phyloP scores from a whole-genome alignment of 805 yeast species.

The Hanseniaspora nectarophila region DNA sequence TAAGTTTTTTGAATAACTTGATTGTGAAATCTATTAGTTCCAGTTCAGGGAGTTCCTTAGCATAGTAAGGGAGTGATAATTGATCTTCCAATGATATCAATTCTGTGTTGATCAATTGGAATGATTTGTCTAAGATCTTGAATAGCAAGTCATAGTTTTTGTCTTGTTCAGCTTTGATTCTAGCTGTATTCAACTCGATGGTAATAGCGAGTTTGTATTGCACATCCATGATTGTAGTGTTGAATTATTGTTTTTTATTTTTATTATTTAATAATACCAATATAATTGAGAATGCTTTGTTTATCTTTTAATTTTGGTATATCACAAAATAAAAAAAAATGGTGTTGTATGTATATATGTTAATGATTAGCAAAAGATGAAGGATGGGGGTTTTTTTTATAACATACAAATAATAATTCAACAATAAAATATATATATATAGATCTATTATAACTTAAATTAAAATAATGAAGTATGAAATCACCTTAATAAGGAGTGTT shows the following conservation, averaged over 20 bases:
- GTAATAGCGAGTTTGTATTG: background rate
- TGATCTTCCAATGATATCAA: slow-evolving; percentile 10
- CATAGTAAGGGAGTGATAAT: slow-evolving; percentile 8
- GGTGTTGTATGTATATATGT: background rate
- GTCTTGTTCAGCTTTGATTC: slow-evolving; percentile 1
- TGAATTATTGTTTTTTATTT: background rate
- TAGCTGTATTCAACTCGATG: slow-evolving; percentile 7
- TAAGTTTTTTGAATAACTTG: background rate
- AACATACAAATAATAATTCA: background rate
- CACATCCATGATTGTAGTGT: background rate
- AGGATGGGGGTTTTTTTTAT: too few species aligned
- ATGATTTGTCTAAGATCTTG: slow-evolving; percentile 12
- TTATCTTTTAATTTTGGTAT: too few species aligned
- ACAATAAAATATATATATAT: too few species aligned
- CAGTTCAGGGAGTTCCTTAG: slow-evolving; percentile 5
- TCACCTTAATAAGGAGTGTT: too few species aligned
- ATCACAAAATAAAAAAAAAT: too few species aligned
- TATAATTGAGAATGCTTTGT: too few species aligned
- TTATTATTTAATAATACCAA: too few species aligned
- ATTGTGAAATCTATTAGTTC: slow-evolving; percentile 9
- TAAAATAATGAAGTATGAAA: too few species aligned
- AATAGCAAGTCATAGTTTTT: slow-evolving; percentile 10
- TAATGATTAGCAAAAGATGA: background rate
- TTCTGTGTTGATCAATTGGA: slow-evolving; percentile 12
- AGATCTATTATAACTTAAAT: too few species aligned